Evolutionary conservation across 495 filamentous ascomycete genomes (phyloP).

Genomic region (Podospora pseudocomata): DNA sequence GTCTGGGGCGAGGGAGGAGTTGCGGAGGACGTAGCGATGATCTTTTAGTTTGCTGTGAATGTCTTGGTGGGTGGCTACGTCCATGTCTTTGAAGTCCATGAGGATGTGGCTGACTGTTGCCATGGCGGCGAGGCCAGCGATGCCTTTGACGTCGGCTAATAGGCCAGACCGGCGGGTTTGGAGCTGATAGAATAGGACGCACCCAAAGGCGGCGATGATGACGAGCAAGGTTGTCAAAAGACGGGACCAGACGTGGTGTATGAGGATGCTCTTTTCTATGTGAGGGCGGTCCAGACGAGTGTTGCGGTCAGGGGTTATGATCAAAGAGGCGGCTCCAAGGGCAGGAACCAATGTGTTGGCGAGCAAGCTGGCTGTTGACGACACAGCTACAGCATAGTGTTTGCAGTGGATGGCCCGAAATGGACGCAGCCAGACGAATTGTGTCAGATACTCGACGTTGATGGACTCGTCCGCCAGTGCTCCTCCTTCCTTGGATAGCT

Average conservation of each 20-base stretch:
- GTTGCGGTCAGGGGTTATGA: conserved; percentile 47
- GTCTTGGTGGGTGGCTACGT: conserved; percentile 57
- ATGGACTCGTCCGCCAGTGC: conserved; percentile 63
- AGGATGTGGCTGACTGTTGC: conserved; percentile 67
- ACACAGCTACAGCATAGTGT: conserved; percentile 64
- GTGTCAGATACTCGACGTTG: conserved; percentile 68
- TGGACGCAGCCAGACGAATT: conserved; percentile 60
- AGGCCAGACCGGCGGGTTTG: conserved; percentile 60
- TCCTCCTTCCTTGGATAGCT: conserved; percentile 61
- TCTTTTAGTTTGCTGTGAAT: conserved; percentile 63
- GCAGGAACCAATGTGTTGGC: conserved; percentile 62
- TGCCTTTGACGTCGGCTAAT: conserved; percentile 64
- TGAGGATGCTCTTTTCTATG: conserved; percentile 48
- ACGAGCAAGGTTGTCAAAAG: conserved; percentile 50
- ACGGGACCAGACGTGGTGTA: conserved; percentile 58
- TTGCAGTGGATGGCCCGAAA: conserved; percentile 54
- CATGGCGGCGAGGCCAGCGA: conserved; percentile 72
- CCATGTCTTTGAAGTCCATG: conserved; percentile 69
- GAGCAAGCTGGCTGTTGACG: conserved; percentile 57
- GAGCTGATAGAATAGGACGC: conserved; percentile 55
- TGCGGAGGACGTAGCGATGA: conserved; percentile 64
- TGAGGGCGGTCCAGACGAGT: conserved; percentile 29
- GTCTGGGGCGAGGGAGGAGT: conserved; percentile 58
- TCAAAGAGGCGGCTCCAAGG: conserved; percentile 55
- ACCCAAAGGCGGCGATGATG: conserved; percentile 54